phyloP scores from a whole-genome alignment of 164 flowering plant species.

The Annona squamosa region DNA sequence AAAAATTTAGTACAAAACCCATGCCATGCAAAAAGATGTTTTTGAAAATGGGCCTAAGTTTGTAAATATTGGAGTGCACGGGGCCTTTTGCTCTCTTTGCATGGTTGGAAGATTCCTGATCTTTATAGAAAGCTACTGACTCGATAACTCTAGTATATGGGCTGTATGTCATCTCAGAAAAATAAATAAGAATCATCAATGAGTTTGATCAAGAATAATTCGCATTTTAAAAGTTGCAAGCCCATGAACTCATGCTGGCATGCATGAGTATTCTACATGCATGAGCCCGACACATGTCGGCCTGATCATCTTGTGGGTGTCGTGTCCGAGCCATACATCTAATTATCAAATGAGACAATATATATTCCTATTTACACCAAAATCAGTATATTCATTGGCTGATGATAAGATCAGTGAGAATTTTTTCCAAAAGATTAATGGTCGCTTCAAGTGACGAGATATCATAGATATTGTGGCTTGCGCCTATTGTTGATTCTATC shows the following conservation, averaged over 20 bases:
- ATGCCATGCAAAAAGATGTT: background rate
- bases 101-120: conserved; percentile 34
- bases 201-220: background rate
- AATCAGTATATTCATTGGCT: too few relatives aligned
- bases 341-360: too few relatives aligned
- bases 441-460: too few relatives aligned
- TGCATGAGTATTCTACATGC: background rate
- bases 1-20: conserved; percentile 8
- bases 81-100: conserved; percentile 13
- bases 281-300: background rate
- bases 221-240: background rate
- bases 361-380: too few relatives aligned
- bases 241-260: background rate
- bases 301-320: background rate
- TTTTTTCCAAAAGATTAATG: too few relatives aligned
- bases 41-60: conserved; percentile 12
- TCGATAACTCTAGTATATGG: background rate
- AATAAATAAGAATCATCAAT: background rate
- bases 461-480: too few relatives aligned
- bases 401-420: too few relatives aligned
- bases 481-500: too few relatives aligned
- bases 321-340: background rate
- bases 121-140: conserved; percentile 28
- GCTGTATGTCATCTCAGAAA: background rate
- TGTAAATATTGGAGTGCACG: background rate